A percentile compares a stretch with the other conserved stretches of the same genome.
These are phyloP conservation scores for Hylodesmum podocarpum DNA, from an alignment of 306 rosid genomes.

Conservation along the genomic window DNA sequence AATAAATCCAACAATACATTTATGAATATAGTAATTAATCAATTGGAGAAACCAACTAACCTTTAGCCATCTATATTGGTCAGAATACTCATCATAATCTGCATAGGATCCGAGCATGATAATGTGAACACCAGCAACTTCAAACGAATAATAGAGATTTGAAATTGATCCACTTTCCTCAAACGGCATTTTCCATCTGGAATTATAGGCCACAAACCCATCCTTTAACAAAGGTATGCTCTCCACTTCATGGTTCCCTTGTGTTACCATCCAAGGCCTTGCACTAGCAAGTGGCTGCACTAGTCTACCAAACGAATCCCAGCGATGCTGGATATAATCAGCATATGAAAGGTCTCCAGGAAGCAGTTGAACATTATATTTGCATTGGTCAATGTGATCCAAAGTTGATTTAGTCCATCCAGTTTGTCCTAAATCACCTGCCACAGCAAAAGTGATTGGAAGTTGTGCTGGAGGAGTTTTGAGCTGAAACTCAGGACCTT, in stretches of 20 bases:
- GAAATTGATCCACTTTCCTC: constrained; percentile 87
- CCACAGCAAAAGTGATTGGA: constrained; percentile 85
- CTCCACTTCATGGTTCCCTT: constrained; percentile 93
- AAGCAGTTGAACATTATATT: constrained; percentile 77
- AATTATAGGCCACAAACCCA: constrained; percentile 73
- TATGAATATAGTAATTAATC: background rate
- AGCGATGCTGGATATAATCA: constrained; percentile 68
- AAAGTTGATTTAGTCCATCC: constrained; percentile 91
- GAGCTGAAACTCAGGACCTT: constrained; percentile 73
- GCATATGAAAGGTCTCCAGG: constrained; percentile 97
- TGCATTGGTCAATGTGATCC: constrained; percentile 72
- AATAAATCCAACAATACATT: background rate
- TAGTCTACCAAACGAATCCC: constrained; percentile 89
- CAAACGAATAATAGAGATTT: constrained; percentile 90
- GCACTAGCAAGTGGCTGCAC: constrained; percentile 95
- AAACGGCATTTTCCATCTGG: constrained; percentile 95
- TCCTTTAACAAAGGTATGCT: constrained; percentile 57
- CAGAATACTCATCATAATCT: constrained; percentile 71
- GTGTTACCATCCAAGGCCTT: constrained; percentile 96
- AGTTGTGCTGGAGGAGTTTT: constrained; percentile 86
- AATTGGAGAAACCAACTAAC: constrained; percentile 45
- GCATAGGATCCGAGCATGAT: constrained; percentile 92
- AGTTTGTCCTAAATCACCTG: constrained; percentile 92
- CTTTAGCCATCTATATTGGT: constrained; percentile 90
- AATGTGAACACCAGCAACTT: constrained; percentile 72